Percentiles rank a stretch among this genome's conserved stretches.
Conservation (phyloP, 225 moss, liverwort and hornwort genomes). For the Marchantia paleacea region DNA sequence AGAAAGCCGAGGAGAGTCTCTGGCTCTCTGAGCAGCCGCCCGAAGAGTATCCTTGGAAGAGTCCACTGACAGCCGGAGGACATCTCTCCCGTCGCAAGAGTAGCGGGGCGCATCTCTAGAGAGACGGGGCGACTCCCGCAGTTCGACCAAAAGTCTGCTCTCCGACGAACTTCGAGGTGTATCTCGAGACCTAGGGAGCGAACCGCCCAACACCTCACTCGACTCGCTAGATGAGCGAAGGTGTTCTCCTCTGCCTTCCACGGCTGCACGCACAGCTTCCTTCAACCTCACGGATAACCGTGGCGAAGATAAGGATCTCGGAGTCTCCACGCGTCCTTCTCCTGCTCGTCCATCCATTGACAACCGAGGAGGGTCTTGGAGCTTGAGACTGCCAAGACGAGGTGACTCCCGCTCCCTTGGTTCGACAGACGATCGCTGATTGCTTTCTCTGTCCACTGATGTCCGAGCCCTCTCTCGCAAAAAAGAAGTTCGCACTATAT, state of each 20-base stretch:
- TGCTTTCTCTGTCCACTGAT: conserved; percentile 37
- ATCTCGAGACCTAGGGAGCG: conserved; percentile 19
- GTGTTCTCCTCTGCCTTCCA: conserved; percentile 35
- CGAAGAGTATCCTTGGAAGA: conserved; percentile 30
- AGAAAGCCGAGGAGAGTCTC: conserved; percentile 42
- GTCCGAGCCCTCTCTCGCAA: conserved; percentile 39
- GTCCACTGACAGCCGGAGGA: conserved; percentile 22
- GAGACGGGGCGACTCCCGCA: conserved; percentile 50
- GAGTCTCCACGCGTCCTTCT: conserved; percentile 14
- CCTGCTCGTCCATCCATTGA: conserved; percentile 29
- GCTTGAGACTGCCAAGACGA: conserved; percentile 19
- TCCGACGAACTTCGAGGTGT: conserved; percentile 31
- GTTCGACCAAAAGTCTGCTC: conserved; percentile 42
- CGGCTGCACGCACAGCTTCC: conserved; percentile 44
- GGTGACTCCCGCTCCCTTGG: conserved; percentile 40
- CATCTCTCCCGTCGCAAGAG: conserved; percentile 45
- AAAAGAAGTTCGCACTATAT: conserved; percentile 42
- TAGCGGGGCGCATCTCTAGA: conserved; percentile 48
- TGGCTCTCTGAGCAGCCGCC: conserved; percentile 20
- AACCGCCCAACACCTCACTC: conserved; percentile 26
- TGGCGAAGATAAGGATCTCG: conserved; percentile 35
- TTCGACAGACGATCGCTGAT: conserved; percentile 12
- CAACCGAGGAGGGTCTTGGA: conserved; percentile 34
- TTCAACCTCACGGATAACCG: conserved; percentile 37
- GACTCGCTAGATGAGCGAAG: conserved; percentile 38